Evolutionary conservation across 2,329 filamentous ascomycete genomes (phyloP).

Genomic region (Aspergillus quadrilineatus): DNA sequence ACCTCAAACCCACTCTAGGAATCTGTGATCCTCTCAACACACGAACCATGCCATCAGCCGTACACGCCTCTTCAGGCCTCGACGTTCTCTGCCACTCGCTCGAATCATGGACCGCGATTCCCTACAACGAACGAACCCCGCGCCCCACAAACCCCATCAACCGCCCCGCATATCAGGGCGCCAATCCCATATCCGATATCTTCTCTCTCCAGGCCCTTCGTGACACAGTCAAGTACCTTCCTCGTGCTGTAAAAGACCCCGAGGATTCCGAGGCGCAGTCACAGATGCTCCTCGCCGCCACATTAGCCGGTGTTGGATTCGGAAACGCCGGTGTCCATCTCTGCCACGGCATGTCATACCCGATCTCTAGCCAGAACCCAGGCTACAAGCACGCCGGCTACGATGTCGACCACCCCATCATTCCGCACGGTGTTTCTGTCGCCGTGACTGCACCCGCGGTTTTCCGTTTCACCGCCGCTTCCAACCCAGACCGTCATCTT

Average conservation of each 20-base stretch:
- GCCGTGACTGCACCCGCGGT: constrained; percentile 91
- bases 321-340: constrained; percentile 95
- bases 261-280: constrained; percentile 91
- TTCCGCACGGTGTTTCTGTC: constrained; percentile 93
- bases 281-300: constrained; percentile 93
- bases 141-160: constrained; percentile 86
- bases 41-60: constrained; percentile 89
- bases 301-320: constrained; percentile 91
- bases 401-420: constrained; percentile 70
- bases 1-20: constrained; percentile 90
- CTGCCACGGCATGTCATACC: constrained; percentile 92
- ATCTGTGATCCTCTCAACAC: constrained; percentile 88
- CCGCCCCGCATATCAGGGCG: constrained; percentile 91
- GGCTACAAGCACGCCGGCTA: constrained; percentile 90
- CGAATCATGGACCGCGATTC: constrained; percentile 97
- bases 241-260: constrained; percentile 79
- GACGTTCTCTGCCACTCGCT: constrained; percentile 95
- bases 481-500: constrained; percentile 89
- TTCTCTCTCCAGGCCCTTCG: constrained; percentile 86
- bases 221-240: constrained; percentile 86
- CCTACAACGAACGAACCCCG: constrained; percentile 80
- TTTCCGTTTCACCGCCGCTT: constrained; percentile 87
- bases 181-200: constrained; percentile 96
- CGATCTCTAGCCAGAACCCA: constrained; percentile 92
- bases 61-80: constrained; percentile 86